A percentile compares a stretch with the other conserved stretches of the same genome.
Conservation (phyloP, 75 land plant genomes). For the Isoetes taiwanensis region DNA sequence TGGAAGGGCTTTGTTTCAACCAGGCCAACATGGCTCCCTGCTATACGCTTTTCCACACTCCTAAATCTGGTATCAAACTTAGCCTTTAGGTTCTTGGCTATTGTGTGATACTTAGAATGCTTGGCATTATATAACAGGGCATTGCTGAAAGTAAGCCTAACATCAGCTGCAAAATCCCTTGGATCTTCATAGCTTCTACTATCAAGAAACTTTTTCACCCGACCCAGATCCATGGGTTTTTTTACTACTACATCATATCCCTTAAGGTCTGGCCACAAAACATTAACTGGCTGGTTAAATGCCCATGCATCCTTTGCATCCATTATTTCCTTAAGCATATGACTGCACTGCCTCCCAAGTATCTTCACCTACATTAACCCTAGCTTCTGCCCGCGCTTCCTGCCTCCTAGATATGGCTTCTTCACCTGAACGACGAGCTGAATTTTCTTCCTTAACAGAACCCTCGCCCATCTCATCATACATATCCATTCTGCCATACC, state of each 20-base stretch:
- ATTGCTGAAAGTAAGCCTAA: not conserved
- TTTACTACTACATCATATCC: not conserved
- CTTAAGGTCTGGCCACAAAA: not conserved
- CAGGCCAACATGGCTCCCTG: no score
- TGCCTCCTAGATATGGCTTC: not conserved
- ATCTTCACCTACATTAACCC: no score
- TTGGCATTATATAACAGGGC: not conserved
- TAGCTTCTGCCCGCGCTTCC: not conserved
- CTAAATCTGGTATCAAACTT: not conserved
- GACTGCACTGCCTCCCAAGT: not conserved
- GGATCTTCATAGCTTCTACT: not conserved
- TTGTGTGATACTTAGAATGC: not conserved
- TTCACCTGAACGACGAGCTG: not conserved
- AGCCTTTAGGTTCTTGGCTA: not conserved
- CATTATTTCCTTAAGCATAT: not conserved
- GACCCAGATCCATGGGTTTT: conserved; percentile 1
- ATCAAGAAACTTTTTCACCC: not conserved
- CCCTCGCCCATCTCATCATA: not conserved
- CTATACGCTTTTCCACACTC: not conserved
- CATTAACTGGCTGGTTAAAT: not conserved
- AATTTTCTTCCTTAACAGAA: not conserved
- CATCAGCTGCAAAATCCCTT: not conserved
- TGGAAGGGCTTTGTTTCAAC: no score
- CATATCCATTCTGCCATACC: no score
- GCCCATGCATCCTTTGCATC: not conserved